Conservation (phyloP, 352 stramenopile genomes). For the Pythium oligandrum region DNA sequence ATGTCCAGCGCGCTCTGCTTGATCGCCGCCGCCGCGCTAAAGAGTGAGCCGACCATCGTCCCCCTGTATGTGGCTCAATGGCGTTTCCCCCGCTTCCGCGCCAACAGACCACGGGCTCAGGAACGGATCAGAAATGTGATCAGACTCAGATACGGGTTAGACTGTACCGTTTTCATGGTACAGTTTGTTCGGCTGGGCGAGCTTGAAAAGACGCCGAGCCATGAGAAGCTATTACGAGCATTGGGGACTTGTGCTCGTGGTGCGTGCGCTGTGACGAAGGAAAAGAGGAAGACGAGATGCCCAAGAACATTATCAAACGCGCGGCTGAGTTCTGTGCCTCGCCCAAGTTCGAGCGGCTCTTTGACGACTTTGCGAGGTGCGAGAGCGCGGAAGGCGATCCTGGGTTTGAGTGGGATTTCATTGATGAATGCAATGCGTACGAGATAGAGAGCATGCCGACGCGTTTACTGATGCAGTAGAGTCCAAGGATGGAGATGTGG, state of each 20-base stretch:
- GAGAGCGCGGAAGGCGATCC: neutral
- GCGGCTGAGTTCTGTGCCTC: constrained; percentile 66
- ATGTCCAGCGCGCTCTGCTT: constrained; percentile 37
- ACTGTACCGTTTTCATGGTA: too few species aligned
- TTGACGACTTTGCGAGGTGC: constrained; percentile 70
- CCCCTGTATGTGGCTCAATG: neutral
- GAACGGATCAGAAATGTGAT: neutral
- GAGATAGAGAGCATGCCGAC: constrained; percentile 50
- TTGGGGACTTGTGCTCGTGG: too few species aligned
- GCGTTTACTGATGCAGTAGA: constrained; percentile 60
- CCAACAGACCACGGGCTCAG: constrained; percentile 4
- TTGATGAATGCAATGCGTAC: neutral
- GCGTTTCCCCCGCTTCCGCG: neutral
- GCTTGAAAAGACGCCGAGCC: too few species aligned
- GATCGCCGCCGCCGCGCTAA: constrained; percentile 8
- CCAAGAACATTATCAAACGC: constrained; percentile 51
- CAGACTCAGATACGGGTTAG: neutral
- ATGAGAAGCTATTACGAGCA: too few species aligned
- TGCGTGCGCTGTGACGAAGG: too few species aligned
- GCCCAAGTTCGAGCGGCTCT: constrained; percentile 70
- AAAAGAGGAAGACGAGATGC: constrained; percentile 19
- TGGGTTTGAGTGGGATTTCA: neutral
- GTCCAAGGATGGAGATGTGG: constrained; percentile 52
- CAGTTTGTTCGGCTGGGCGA: too few species aligned
- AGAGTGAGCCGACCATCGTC: constrained; percentile 10